Conservation (phyloP, 306 rosid genomes). For the Acacia melanoxylon region DNA sequence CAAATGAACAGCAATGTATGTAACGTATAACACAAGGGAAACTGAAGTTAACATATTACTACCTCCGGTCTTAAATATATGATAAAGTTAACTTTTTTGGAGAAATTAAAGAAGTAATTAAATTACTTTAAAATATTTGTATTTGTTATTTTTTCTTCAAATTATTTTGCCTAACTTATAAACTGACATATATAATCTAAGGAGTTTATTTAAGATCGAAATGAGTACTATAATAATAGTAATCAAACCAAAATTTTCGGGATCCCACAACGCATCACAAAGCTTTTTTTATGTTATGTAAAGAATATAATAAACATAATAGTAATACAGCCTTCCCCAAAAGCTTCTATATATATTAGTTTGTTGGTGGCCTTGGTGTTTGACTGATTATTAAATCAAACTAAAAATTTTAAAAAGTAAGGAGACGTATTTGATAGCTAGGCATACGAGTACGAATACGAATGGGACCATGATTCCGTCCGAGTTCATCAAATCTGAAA, state of each 20-base stretch:
- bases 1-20: neutral
- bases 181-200: no score
- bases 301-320: no score
- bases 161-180: no score
- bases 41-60: neutral
- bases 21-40: neutral
- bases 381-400: neutral
- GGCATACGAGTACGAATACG: neutral
- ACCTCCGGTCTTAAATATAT: no score
- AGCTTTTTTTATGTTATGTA: no score
- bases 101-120: no score
- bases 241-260: neutral
- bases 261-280: neutral
- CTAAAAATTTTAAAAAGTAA: neutral
- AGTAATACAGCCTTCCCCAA: neutral
- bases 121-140: no score
- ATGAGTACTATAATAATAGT: neutral
- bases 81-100: no score
- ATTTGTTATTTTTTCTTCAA: no score
- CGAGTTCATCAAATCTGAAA: slow-evolving; percentile 30
- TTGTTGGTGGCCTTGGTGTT: neutral
- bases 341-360: neutral
- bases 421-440: neutral
- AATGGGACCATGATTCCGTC: slow-evolving; percentile 22
- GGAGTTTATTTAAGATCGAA: no score